Percentiles rank a stretch among this genome's conserved stretches.
phyloP scores from a whole-genome alignment of 1,284 basidiomycete species.

The Volvariella volvacea region DNA sequence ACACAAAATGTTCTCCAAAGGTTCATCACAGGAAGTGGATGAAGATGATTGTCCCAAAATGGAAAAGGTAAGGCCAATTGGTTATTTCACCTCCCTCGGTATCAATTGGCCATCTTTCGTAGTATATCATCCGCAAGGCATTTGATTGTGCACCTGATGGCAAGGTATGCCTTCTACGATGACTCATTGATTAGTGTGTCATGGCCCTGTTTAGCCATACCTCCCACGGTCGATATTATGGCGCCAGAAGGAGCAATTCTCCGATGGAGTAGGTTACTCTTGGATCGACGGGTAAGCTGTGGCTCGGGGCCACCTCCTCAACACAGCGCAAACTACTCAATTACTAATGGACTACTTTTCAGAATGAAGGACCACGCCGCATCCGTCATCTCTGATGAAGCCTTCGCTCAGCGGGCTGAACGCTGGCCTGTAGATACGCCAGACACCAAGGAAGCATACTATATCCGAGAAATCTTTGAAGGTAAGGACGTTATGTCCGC shows the following conservation, averaged over 20 bases:
- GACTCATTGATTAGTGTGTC: not conserved
- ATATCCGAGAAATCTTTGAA: conserved; percentile 93
- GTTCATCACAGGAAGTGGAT: conserved; percentile 69
- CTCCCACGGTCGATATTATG: conserved; percentile 93
- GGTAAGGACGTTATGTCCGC: conserved; percentile 29
- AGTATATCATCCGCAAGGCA: conserved; percentile 97
- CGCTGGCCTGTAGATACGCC: conserved; percentile 83
- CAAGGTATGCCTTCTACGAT: conserved; percentile 44
- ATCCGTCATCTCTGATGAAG: conserved; percentile 72
- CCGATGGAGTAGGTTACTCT: conserved; percentile 98
- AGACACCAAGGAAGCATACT: conserved; percentile 97
- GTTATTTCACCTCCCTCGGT: conserved; percentile 1
- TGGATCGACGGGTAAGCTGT: conserved; percentile 97
- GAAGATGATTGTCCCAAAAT: conserved; percentile 83
- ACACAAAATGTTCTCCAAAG: conserved; percentile 91
- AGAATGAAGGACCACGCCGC: conserved; percentile 91
- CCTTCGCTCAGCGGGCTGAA: conserved; percentile 68
- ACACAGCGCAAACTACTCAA: not conserved
- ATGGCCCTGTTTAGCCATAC: conserved; percentile 74
- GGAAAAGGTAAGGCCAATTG: conserved; percentile 84
- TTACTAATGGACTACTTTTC: conserved; percentile 7
- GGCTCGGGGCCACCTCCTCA: conserved; percentile 1
- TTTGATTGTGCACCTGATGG: conserved; percentile 88
- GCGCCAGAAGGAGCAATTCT: conserved; percentile 99
- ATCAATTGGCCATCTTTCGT: not conserved